These are phyloP conservation scores for Physcomitrellopsis africana DNA, from an alignment of 225 moss, liverwort and hornwort genomes.

Conservation along the genomic window DNA sequence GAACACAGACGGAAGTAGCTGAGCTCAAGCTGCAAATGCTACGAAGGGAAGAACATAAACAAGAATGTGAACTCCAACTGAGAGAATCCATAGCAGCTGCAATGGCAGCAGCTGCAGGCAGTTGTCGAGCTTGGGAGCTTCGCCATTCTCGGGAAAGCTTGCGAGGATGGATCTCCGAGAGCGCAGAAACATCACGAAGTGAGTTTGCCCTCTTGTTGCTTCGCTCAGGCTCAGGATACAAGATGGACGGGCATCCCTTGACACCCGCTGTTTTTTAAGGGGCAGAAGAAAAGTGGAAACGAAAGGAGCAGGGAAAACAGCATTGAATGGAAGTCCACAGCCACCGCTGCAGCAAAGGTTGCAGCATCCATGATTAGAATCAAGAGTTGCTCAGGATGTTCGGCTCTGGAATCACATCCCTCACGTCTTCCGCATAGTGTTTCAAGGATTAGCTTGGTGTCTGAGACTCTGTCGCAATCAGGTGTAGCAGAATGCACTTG, in stretches of 20 bases:
- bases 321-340: conserved; percentile 21
- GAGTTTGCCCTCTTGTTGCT: conserved; percentile 15
- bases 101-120: conserved; percentile 33
- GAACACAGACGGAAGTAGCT: conserved; percentile 36
- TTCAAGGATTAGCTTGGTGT: conserved; percentile 4
- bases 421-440: not conserved
- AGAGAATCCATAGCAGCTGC: conserved; percentile 28
- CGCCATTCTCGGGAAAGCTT: conserved; percentile 6
- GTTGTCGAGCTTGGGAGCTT: conserved; percentile 35
- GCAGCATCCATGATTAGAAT: conserved; percentile 27
- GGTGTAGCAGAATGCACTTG: too few relatives aligned
- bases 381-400: conserved; percentile 16
- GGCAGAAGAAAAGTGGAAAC: not conserved
- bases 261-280: not conserved
- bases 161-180: conserved; percentile 24
- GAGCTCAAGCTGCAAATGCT: conserved; percentile 39
- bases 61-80: conserved; percentile 22
- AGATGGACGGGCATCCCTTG: conserved; percentile 7
- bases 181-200: conserved; percentile 14
- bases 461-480: not conserved
- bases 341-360: conserved; percentile 32
- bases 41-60: conserved; percentile 39
- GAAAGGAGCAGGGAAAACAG: conserved; percentile 1
- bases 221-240: conserved; percentile 15
- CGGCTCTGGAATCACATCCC: not conserved